Evolutionary conservation across 306 rosid genomes (phyloP).

Genomic region (Cicer arietinum): DNA sequence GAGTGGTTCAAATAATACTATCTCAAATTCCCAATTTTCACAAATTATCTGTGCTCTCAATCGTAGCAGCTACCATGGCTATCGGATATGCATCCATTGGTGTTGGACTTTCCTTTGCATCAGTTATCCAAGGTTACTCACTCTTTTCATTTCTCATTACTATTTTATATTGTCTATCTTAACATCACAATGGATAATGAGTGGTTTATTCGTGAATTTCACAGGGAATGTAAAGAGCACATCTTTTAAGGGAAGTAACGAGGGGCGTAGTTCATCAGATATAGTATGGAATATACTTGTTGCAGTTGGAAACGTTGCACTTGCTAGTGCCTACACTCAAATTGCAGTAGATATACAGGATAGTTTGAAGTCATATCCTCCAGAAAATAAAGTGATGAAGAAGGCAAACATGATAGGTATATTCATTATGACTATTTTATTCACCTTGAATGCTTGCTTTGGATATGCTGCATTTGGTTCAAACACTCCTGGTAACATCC

Average conservation of each 20-base stretch:
- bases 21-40: constrained; percentile 67
- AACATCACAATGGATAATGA: too few relatives aligned
- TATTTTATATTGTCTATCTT: too few relatives aligned
- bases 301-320: constrained; percentile 67
- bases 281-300: constrained; percentile 53
- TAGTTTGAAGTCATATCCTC: constrained; percentile 59
- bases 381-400: constrained; percentile 75
- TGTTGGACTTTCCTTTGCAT: constrained; percentile 56
- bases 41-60: constrained; percentile 57
- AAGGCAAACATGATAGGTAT: constrained; percentile 47
- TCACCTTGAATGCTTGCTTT: constrained; percentile 42
- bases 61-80: constrained; percentile 57
- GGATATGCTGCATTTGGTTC: constrained; percentile 75
- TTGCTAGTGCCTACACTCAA: constrained; percentile 54
- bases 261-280: constrained; percentile 19
- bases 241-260: constrained; percentile 25
- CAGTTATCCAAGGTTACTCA: constrained; percentile 48
- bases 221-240: constrained; percentile 53
- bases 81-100: constrained; percentile 62
- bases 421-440: constrained; percentile 52
- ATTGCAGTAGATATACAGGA: constrained; percentile 61
- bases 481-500: constrained; percentile 55
- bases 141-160: background rate
- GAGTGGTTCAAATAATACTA: constrained; percentile 50
- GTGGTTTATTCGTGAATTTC: too few relatives aligned